Percentiles rank a stretch among this genome's conserved stretches.
Evolutionary conservation across 345 rosid genomes (phyloP).

Genomic region (Erysimum cheiranthoides): DNA sequence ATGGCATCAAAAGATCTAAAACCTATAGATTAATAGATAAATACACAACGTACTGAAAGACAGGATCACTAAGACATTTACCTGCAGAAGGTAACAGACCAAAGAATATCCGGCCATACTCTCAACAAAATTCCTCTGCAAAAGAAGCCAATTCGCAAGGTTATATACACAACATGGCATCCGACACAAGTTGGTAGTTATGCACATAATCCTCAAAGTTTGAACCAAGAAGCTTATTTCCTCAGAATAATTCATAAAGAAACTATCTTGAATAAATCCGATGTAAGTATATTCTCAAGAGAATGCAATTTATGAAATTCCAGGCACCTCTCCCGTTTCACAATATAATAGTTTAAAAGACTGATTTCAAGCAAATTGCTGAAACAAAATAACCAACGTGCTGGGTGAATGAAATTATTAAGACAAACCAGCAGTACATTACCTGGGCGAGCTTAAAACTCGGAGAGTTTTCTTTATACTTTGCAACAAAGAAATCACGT

Average conservation of each 20-base stretch:
- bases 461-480: slow-evolving; percentile 83
- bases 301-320: background rate
- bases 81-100: slow-evolving; percentile 99
- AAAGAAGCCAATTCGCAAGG: slow-evolving; percentile 28
- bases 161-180: slow-evolving; percentile 21
- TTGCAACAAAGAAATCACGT: slow-evolving; percentile 91
- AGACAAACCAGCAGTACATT: slow-evolving; percentile 39
- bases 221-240: slow-evolving; percentile 25
- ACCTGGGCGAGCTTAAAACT: slow-evolving; percentile 99
- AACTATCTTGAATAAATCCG: slow-evolving; percentile 13
- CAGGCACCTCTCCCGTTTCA: background rate
- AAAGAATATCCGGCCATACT: slow-evolving; percentile 99
- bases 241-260: slow-evolving; percentile 5
- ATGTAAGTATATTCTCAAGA: slow-evolving; percentile 27
- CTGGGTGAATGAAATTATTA: slow-evolving; percentile 16
- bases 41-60: slow-evolving; percentile 13
- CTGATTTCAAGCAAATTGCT: slow-evolving; percentile 5
- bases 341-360: slow-evolving; percentile 24
- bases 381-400: slow-evolving; percentile 27
- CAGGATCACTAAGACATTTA: slow-evolving; percentile 37
- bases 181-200: background rate
- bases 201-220: slow-evolving; percentile 18
- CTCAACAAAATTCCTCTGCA: slow-evolving; percentile 98
- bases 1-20: background rate
- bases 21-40: background rate